Evolutionary conservation across 2,329 filamentous ascomycete genomes (phyloP), one percentile per base, ranked within the genome.

Genomic region (Trichoderma sp.): DNA sequence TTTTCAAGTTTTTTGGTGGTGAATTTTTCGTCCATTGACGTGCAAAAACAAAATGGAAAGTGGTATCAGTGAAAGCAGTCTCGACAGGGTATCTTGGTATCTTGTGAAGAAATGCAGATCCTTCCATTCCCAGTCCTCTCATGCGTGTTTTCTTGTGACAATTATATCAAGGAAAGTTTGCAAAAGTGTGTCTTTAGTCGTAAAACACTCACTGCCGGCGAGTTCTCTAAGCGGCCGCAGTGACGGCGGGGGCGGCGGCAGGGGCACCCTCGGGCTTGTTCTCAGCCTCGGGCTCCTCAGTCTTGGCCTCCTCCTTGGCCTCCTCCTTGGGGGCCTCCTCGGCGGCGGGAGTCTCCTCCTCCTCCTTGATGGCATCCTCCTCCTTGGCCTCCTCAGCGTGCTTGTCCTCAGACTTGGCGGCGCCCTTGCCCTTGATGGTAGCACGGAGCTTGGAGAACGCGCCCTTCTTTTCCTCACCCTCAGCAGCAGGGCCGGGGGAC

Each of bases 381-480:
- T 73, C 71, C 64, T 77, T 68, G 29, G 68, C 65, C 74, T 79
- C 79, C 70, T 78, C 78, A 22, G 70, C 72, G 34, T 78, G 68
- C 76, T 81, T 80, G 67, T 81, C 82, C 71, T 82, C 80, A 45
- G 78, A 64, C 79, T 83, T 84, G 73, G 81, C 73, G 60, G 75
- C 75, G 35, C 73, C 71, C 79, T 82, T 83, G 76, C 77, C 74
- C 77, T 84, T 85, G 80, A 86, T 85, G 71, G 84, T 86, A 74
- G 83, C 83, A 73, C 84, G 83, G 75, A 89, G 80, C 84, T 87
- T 87, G 67, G 86, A 88, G 83, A 88, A 88, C 65, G 84, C 80
- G 68, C 82, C 82, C 71, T 83, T 35, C 70, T 73, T 73, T 34
- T 87, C 84, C 71, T 86, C 84, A 76, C 91, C 89, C 73, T 88